phyloP scores from a whole-genome alignment of 1,284 basidiomycete species.

The Apiotrichum mycotoxinovorans region DNA sequence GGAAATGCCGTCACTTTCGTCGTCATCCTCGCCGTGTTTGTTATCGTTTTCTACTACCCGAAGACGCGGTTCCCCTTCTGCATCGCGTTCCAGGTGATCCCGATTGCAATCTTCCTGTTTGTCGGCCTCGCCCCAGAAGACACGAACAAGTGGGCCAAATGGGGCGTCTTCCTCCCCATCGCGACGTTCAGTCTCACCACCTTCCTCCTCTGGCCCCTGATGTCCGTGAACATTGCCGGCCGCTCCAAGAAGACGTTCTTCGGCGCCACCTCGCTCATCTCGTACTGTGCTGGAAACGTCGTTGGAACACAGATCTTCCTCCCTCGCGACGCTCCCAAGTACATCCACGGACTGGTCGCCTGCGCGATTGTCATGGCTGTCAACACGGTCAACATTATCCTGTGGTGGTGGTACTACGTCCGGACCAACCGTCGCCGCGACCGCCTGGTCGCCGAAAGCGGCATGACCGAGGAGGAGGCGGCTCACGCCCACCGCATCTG shows the following conservation, averaged over 20 bases:
- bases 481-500: constrained; percentile 25
- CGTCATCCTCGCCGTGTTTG: constrained; percentile 9
- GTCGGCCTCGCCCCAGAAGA: constrained; percentile 21
- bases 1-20: constrained; percentile 21
- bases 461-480: constrained; percentile 27
- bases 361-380: constrained; percentile 24
- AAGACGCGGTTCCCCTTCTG: constrained; percentile 24
- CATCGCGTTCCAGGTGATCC: constrained; percentile 18
- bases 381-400: constrained; percentile 19
- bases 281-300: constrained; percentile 32
- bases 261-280: constrained; percentile 17
- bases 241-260: constrained; percentile 35
- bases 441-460: constrained; percentile 18
- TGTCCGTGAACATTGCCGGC: constrained; percentile 33
- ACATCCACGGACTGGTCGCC: constrained; percentile 21
- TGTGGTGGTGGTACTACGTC: constrained; percentile 29
- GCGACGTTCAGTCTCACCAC: constrained; percentile 20
- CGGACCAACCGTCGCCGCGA: constrained; percentile 26
- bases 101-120: constrained; percentile 27
- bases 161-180: constrained; percentile 25
- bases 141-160: constrained; percentile 24
- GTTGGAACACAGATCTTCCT: constrained; percentile 32
- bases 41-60: constrained; percentile 16
- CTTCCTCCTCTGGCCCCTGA: constrained; percentile 34
- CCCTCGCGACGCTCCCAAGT: constrained; percentile 26